Evolutionary conservation across 2,329 filamentous ascomycete species (phyloP), one percentile per base, ranked within the genome.

Genomic region (Escovopsis sp.): DNA sequence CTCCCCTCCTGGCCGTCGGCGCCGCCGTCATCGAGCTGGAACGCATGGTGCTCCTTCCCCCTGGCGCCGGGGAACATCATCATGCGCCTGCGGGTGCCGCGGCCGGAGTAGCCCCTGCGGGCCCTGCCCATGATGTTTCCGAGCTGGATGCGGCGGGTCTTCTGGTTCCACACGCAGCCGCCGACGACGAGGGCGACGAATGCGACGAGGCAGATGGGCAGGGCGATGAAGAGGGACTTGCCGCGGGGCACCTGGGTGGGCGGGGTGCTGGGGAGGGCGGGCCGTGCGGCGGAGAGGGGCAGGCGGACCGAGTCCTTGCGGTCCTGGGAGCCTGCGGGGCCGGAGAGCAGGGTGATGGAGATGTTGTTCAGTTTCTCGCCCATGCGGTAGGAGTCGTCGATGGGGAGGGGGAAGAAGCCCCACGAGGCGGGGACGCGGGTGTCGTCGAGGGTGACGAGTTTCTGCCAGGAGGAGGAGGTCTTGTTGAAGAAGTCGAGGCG

Each of bases 91-190:
- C 52, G 54, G 37, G 39, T 20, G 30, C 58, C 54, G 43, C 64
- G 57, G 44, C 67, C 65, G 10, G 53, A 57, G 54, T 71, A 71
- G 34, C 70, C 65, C 47, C 62, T 51, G 29, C 63, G 56, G 35
- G 49, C 48, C 39, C 68, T 64, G 49, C 66, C 60, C 63, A 74
- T 70, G 57, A 75, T 58, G 50, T 67, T 71, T 41, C 68, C 71
- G 37, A 76, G 51, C 5, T 59, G 57, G 45, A 76, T 71, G 45
- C 54, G 54, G 43, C 72, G 65, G n/a, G 62, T 57, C 50, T 67
- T 63, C 42, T 65, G 61, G 57, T 75, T 72, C 64, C 66, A 74
- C 63, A 79, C 41, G 60, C 70, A 65, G 57, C 76, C 54, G 57
- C 79, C 63, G 59, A 78, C 35, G 50, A 74, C 45, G 47, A 71